A percentile compares a stretch with the other conserved stretches of the same genome.
phyloP scores from a whole-genome alignment of 169 alveolate species.

The Plasmodium gonderi region DNA sequence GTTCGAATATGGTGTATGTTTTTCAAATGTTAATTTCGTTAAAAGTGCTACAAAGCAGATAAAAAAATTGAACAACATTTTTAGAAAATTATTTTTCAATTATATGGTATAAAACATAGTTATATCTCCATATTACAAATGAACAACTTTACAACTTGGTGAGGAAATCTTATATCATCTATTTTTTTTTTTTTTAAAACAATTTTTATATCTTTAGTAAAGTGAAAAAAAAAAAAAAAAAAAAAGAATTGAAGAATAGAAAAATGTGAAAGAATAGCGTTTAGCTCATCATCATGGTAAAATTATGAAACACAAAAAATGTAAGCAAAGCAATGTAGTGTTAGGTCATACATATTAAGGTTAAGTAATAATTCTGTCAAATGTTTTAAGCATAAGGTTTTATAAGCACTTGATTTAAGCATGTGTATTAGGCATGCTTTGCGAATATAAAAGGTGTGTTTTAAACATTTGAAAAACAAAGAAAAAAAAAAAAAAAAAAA shows the following conservation, averaged over 20 bases:
- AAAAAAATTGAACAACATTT: constrained; percentile 48
- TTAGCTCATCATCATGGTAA: background rate
- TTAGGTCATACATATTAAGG: background rate
- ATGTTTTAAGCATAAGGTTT: background rate
- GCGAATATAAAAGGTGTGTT: no score
- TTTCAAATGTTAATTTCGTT: constrained; percentile 21
- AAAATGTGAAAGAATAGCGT: background rate
- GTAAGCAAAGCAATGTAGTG: background rate
- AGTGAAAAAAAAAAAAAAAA: background rate
- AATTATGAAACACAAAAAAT: background rate
- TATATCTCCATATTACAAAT: constrained; percentile 4
- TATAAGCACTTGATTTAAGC: no score
- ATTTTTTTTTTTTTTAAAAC: background rate
- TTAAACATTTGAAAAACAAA: background rate
- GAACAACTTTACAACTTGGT: background rate
- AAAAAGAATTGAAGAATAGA: background rate
- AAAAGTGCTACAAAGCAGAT: constrained; percentile 34
- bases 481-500: background rate
- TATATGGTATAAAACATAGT: background rate
- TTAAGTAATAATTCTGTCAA: background rate
- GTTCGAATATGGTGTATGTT: constrained; percentile 38
- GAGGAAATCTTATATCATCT: background rate
- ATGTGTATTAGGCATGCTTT: no score
- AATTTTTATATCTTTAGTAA: background rate
- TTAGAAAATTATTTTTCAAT: background rate